These are phyloP conservation scores for Luffa acutangula DNA, from an alignment of 306 rosid species.

Conservation along the genomic window DNA sequence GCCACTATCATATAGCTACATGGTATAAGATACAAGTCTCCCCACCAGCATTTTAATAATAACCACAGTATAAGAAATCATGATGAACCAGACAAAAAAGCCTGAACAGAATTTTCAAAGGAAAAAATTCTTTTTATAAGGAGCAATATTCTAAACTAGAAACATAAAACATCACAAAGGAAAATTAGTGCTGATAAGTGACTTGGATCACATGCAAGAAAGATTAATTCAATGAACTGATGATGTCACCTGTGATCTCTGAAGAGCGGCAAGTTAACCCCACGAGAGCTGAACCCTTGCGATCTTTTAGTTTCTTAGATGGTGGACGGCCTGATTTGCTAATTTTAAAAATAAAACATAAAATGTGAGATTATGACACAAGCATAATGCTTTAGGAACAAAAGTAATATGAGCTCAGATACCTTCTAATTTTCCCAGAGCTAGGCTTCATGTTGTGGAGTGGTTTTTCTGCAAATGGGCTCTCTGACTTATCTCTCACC, in stretches of 20 bases:
- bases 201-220: not conserved
- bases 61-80: not conserved
- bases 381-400: not conserved
- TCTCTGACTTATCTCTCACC: conserved; percentile 46
- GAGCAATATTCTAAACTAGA: not conserved
- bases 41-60: not conserved
- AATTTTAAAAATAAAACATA: conserved; percentile 16
- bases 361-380: not conserved
- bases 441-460: conserved; percentile 34
- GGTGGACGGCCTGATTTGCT: conserved; percentile 84
- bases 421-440: conserved; percentile 63
- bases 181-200: not conserved
- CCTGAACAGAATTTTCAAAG: not conserved
- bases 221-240: conserved; percentile 6
- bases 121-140: not conserved
- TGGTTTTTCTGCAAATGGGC: conserved; percentile 36
- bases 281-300: conserved; percentile 44
- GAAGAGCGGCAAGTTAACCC: conserved; percentile 46
- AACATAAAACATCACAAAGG: not conserved
- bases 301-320: conserved; percentile 73
- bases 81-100: not conserved
- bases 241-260: conserved; percentile 54
- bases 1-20: conserved; percentile 10
- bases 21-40: not conserved
- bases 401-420: conserved; percentile 7